phyloP scores from a whole-genome alignment of 2,329 filamentous ascomycete genomes.

The Ophiostoma piceae region DNA sequence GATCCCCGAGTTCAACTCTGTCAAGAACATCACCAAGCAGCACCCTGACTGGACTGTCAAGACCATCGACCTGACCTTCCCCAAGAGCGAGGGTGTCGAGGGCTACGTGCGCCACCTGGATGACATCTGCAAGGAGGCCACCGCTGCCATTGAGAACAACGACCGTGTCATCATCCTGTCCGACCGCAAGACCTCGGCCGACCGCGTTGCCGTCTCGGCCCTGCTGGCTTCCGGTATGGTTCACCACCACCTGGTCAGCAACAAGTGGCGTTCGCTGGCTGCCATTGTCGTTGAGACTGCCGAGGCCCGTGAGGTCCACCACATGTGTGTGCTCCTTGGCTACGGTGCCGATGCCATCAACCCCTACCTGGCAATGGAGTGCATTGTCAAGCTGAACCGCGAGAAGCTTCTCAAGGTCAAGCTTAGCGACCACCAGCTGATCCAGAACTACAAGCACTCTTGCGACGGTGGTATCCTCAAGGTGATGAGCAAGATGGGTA shows the following conservation, averaged over 20 bases:
- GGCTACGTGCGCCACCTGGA: constrained; percentile 87
- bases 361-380: constrained; percentile 93
- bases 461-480: constrained; percentile 95
- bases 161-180: constrained; percentile 86
- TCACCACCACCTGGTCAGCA: constrained; percentile 89
- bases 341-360: constrained; percentile 94
- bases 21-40: constrained; percentile 69
- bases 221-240: constrained; percentile 87
- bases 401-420: constrained; percentile 91
- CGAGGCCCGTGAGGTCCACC: constrained; percentile 93
- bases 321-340: constrained; percentile 96
- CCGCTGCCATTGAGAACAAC: constrained; percentile 72
- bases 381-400: constrained; percentile 91
- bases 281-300: constrained; percentile 87
- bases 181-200: constrained; percentile 75
- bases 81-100: constrained; percentile 73
- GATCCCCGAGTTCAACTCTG: constrained; percentile 81
- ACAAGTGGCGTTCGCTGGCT: constrained; percentile 88
- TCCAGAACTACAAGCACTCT: constrained; percentile 95
- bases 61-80: constrained; percentile 68
- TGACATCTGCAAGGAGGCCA: constrained; percentile 78
- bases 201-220: constrained; percentile 79
- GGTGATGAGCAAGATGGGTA: constrained; percentile 99
- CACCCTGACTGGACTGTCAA: constrained; percentile 81
- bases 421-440: constrained; percentile 71